A percentile compares a stretch with the other conserved stretches of the same genome.
Evolutionary conservation across 1,284 basidiomycete genomes (phyloP).

Genomic region (Leccinum discolor): DNA sequence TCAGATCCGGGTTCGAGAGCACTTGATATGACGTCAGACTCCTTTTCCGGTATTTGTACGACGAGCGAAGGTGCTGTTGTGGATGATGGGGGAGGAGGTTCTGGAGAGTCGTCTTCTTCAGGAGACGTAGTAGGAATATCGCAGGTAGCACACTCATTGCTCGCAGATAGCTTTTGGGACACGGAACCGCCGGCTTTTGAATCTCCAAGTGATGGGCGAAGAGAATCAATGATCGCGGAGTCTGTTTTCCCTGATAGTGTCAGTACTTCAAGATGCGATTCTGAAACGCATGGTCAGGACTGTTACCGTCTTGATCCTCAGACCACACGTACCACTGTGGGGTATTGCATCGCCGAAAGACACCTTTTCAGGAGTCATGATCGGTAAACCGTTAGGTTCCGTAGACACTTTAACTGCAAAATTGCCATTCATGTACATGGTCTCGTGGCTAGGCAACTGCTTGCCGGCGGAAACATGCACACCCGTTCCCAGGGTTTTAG

Average conservation of each 20-base stretch:
- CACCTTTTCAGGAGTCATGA: constrained; percentile 6
- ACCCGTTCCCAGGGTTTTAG: constrained; percentile 20
- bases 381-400: constrained; percentile 9
- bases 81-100: constrained; percentile 11
- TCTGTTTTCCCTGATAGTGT: constrained; percentile 14
- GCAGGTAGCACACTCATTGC: constrained; percentile 10
- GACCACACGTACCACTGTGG: constrained; percentile 18
- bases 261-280: constrained; percentile 10
- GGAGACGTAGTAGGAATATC: constrained; percentile 8
- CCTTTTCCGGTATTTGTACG: constrained; percentile 17
- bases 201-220: constrained; percentile 6
- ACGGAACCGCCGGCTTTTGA: constrained; percentile 7
- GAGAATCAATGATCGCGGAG: constrained; percentile 4
- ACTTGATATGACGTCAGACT: constrained; percentile 14
- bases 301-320: neutral
- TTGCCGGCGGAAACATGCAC: constrained; percentile 14
- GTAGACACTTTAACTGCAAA: constrained; percentile 6
- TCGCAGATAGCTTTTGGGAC: constrained; percentile 7
- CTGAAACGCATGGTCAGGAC: constrained; percentile 19
- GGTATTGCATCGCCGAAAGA: constrained; percentile 8
- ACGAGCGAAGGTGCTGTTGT: constrained; percentile 11
- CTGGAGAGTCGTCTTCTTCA: constrained; percentile 7
- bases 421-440: constrained; percentile 18
- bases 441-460: constrained; percentile 22
- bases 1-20: constrained; percentile 8